Evolutionary conservation across 2,329 filamentous ascomycete species (phyloP), one percentile per base, ranked within the genome.

Genomic region (Colletotrichum higginsianum): DNA sequence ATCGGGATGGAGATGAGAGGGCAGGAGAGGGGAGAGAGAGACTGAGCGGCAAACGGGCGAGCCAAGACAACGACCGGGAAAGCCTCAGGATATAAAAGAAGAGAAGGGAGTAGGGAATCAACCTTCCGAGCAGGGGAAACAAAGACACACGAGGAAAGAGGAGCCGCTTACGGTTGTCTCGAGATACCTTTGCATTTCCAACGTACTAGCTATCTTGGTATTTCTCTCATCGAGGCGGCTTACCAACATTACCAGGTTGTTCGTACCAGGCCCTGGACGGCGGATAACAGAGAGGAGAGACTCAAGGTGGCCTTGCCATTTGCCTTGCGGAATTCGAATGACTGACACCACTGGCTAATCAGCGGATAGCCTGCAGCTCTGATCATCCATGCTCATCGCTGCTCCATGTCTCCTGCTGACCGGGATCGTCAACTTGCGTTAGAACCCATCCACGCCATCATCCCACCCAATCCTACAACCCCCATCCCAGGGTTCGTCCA

Each of bases 151-250:
- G 35, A 61, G 30, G 64, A 18, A 47, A 55, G 64, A 67, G 57
- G 55, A 61, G 68, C 64, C 65, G 58, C 68, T 64, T 68, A 58
- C 53, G 44, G 49, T n/a, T n/a, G n/a, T 18, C n/a, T 9, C n/a
- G 26, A 12, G 9, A 38, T 38, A 3, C 35, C 35, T 38, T 38
- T 38, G 35, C 35, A 11, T 38, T 38, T 38, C 7, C 38, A 21
- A 13, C 15, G 3, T 40, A 21, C 52, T 60, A 53, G 53, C 49
- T 46, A 55, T 67, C 44, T 16, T 47, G 47, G 26, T 57, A 57
- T 49, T 50, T 61, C 50, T 44, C 30, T 40, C 69, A 35, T 23
- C 38, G 23, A 62, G 35, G 35, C 35, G 35, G 47, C 60, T 62
- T n/a, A 61, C 46, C 44, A 56, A 7, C 53, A 13, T 42, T 23